A percentile compares a stretch with the other conserved stretches of the same genome.
Conservation (phyloP, 2,329 filamentous ascomycete species). For the Fusarium penzigii region DNA sequence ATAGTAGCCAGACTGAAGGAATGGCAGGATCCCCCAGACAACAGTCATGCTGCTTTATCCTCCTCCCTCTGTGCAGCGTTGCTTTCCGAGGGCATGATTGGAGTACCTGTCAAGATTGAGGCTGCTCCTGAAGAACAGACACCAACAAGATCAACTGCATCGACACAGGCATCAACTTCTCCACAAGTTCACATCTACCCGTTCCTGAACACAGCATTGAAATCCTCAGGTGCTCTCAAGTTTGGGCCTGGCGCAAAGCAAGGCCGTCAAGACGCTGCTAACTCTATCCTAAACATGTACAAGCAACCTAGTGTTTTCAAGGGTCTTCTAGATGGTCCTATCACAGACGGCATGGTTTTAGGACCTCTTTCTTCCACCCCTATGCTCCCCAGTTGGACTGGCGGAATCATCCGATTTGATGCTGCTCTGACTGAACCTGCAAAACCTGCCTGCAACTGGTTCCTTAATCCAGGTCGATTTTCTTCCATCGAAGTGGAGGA, state of each 20-base stretch:
- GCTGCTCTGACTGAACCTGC: not conserved
- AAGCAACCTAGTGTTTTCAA: not conserved
- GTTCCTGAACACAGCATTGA: not conserved
- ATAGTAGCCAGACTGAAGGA: conserved; percentile 73
- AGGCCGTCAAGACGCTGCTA: not conserved
- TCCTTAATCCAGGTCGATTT: conserved; percentile 43
- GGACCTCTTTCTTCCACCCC: not conserved
- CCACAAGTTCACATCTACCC: conserved; percentile 48
- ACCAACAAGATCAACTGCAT: conserved; percentile 51
- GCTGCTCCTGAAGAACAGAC: conserved; percentile 69
- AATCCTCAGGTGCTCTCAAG: not conserved
- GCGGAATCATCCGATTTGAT: conserved; percentile 1
- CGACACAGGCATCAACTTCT: conserved; percentile 72
- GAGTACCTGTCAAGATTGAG: conserved; percentile 85
- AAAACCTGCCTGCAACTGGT: not conserved
- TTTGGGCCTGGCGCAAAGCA: not conserved
- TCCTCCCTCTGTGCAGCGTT: conserved; percentile 73
- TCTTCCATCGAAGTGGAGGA: conserved; percentile 74
- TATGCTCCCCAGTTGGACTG: not conserved
- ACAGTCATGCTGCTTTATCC: conserved; percentile 78
- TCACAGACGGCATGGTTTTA: conserved; percentile 1
- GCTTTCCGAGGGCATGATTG: conserved; percentile 71
- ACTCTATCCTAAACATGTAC: conserved; percentile 1
- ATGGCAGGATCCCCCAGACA: conserved; percentile 88
- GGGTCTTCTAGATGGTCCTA: not conserved